Evolutionary conservation across 345 rosid species (phyloP).

Genomic region (Salix udensis): DNA sequence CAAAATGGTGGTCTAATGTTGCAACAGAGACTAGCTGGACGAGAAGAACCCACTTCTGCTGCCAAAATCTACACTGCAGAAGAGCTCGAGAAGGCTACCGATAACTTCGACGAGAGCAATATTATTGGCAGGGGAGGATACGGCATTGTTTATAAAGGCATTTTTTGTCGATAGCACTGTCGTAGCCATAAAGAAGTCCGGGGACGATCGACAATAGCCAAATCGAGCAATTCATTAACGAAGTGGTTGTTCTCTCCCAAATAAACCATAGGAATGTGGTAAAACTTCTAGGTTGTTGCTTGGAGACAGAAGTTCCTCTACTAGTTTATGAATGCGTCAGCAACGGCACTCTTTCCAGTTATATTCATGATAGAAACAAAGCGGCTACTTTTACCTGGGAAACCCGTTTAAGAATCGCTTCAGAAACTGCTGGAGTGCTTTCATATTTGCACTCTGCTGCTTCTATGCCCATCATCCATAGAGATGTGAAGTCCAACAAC

Average conservation of each 20-base stretch:
- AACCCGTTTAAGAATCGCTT: background rate
- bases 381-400: background rate
- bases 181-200: background rate
- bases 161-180: no score
- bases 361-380: no score
- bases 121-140: background rate
- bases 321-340: background rate
- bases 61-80: background rate
- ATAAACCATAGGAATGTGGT: background rate
- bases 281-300: background rate
- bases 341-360: no score
- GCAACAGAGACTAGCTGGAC: background rate
- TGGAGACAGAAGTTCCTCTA: background rate
- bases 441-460: background rate
- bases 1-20: constrained; percentile 4
- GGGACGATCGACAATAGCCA: background rate
- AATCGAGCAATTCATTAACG: background rate
- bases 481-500: background rate
- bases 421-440: background rate
- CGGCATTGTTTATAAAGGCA: no score
- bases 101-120: background rate
- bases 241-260: background rate
- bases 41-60: background rate
- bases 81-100: background rate
- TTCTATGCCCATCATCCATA: background rate